Base-by-base conservation (phyloP, 1,284 basidiomycete genomes). In the Tausonia pullulans region DNA sequence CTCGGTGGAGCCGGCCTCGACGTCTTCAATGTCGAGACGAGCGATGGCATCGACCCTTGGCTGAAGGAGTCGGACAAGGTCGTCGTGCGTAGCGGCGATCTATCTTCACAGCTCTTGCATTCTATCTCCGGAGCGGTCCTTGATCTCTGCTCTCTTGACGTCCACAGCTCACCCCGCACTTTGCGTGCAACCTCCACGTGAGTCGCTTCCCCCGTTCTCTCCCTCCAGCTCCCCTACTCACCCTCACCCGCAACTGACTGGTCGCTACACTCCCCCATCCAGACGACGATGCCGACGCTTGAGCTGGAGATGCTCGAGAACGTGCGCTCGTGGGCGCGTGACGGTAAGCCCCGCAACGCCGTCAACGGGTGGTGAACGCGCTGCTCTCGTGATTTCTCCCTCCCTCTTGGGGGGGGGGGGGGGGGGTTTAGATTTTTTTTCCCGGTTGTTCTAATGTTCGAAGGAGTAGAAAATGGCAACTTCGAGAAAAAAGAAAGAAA, bases 221-320 rank as follows among this genome's bases (percentile, higher is more conserved):
- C n/a, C 43, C 6, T 62, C 27, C 45, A 10, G 41, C 48, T 14
- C 11, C 7, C 40, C 13, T 43, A 4, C 9, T 8, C n/a, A 7
- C 3, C 16, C 44, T 27, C 27, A 27, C 27, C 27, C 27, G 27
- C 27, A 39, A 27, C n/a, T 45, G 13, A 27, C 9, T 53, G 44
- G 10, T 16, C 43, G 4, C 11, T 61, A 6, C 16, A 4, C 11
- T 55, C 16, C 16, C 16, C 55, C 39, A 16, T 43, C 5, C 40
- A 4, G n/a, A 53, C 3, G 27, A 44, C 45, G 14, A 9, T 53
- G 10, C 50, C 44, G 27, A 44, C 46, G 44, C 44, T 64, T 41
- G 63, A 64, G 58, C 27, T 50, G 16, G 64, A 65, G 46, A 45
- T 50, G 52, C n/a, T 60, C 40, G 44, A 57, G 11, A 65, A 65